Conservation (phyloP, 306 rosid species). For the Gleditsia sinensis region DNA sequence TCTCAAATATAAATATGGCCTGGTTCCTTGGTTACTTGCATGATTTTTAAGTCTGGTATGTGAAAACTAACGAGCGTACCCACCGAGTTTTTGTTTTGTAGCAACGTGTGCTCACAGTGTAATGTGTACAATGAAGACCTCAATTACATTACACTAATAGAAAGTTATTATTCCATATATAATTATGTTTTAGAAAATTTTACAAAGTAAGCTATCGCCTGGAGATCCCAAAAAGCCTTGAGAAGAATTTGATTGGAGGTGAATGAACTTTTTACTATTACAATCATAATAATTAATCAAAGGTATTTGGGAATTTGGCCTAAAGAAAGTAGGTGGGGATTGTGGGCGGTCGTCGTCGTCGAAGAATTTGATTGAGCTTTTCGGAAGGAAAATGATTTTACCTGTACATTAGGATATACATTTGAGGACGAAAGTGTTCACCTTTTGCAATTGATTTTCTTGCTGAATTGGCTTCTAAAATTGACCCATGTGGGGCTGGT, state of each 20-base stretch:
- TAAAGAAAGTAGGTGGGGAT: slow-evolving; percentile 53
- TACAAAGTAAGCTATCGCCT: slow-evolving; percentile 35
- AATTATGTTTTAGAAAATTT: slow-evolving; percentile 43
- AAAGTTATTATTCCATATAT: too few relatives aligned
- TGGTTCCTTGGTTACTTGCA: slow-evolving; percentile 10
- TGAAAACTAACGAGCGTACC: slow-evolving; percentile 24
- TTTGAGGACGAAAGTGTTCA: slow-evolving; percentile 34
- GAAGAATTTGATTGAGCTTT: slow-evolving; percentile 35
- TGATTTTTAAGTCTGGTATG: slow-evolving; percentile 18
- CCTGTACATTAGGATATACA: slow-evolving; percentile 33
- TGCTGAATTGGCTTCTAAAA: slow-evolving; percentile 41
- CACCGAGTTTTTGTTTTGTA: slow-evolving; percentile 31
- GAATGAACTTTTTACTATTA: slow-evolving; percentile 40
- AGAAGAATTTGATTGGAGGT: slow-evolving; percentile 57
- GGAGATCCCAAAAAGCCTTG: slow-evolving; percentile 48
- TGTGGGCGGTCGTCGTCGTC: slow-evolving; percentile 48
- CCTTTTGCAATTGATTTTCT: slow-evolving; percentile 39
- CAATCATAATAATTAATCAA: slow-evolving; percentile 37
- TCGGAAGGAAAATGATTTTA: slow-evolving; percentile 33
- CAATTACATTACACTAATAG: slow-evolving; percentile 6
- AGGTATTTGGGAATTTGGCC: slow-evolving; percentile 40
- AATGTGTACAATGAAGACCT: slow-evolving; percentile 21
- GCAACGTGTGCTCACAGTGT: slow-evolving; percentile 37
- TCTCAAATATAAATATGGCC: not conserved
- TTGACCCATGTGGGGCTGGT: slow-evolving; percentile 40